Evolutionary conservation across 2,329 filamentous ascomycete species (phyloP).

Genomic region (Paraphoma sp.): DNA sequence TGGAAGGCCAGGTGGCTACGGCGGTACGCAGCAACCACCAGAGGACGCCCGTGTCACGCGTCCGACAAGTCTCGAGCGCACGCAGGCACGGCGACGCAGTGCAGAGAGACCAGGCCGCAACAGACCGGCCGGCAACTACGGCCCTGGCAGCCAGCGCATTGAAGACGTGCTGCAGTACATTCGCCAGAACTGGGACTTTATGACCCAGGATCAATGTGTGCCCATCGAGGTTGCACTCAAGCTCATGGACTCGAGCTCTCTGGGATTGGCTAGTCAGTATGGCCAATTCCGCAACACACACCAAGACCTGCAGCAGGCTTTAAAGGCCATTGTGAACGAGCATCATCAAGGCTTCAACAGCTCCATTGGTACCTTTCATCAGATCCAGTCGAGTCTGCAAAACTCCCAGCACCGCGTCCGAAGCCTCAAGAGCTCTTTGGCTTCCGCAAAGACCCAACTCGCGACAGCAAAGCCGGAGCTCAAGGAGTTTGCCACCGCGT

Average conservation of each 20-base stretch:
- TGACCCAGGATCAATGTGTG: slow-evolving; percentile 86
- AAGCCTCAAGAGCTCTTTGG: slow-evolving; percentile 80
- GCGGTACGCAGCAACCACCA: slow-evolving; percentile 32
- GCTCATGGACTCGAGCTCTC: slow-evolving; percentile 90
- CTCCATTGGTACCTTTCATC: slow-evolving; percentile 98
- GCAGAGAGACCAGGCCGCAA: slow-evolving; percentile 44
- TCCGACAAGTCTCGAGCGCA: slow-evolving; percentile 52
- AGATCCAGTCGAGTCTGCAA: slow-evolving; percentile 93
- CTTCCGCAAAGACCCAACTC: slow-evolving; percentile 79
- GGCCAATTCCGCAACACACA: slow-evolving; percentile 84
- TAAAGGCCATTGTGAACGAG: slow-evolving; percentile 96
- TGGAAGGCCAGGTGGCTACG: slow-evolving; percentile 49
- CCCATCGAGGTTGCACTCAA: slow-evolving; percentile 95
- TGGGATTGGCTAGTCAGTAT: slow-evolving; percentile 90
- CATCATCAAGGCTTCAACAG: slow-evolving; percentile 99
- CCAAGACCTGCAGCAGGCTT: slow-evolving; percentile 84
- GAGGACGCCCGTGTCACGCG: slow-evolving; percentile 40
- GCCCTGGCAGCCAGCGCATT: slow-evolving; percentile 50
- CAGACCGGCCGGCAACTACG: slow-evolving; percentile 40
- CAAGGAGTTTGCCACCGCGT: slow-evolving; percentile 84
- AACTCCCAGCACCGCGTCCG: slow-evolving; percentile 86
- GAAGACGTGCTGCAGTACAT: slow-evolving; percentile 79
- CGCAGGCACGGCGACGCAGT: slow-evolving; percentile 50
- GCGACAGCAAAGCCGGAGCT: slow-evolving; percentile 88
- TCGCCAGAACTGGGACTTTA: slow-evolving; percentile 86